Conservation (phyloP, 345 rosid species). For the Acer saccharum region DNA sequence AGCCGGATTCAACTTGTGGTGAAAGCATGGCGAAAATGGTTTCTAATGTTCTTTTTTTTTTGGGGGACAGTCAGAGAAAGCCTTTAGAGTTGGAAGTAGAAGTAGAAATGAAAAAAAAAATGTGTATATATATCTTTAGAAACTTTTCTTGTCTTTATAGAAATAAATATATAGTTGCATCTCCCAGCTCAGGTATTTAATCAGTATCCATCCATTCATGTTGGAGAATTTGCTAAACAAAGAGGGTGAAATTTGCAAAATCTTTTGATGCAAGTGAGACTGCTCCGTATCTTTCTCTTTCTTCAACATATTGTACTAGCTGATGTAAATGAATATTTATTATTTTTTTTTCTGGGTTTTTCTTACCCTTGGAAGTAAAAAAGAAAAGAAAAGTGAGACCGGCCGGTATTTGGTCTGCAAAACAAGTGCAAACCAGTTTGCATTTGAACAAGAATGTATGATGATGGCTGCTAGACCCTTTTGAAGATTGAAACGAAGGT, state of each 20-base stretch:
- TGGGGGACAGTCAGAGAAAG: slow-evolving; percentile 36
- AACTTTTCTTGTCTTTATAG: neutral
- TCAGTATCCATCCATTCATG: slow-evolving; percentile 16
- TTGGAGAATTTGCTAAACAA: neutral
- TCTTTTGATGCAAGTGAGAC: neutral
- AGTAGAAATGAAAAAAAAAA: slow-evolving; percentile 27
- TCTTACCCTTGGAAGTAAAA: no score
- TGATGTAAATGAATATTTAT: no score
- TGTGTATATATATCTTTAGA: slow-evolving; percentile 12
- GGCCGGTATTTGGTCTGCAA: no score
- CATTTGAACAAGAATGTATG: no score
- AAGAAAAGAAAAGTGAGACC: no score
- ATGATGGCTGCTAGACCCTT: no score
- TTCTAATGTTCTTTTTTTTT: slow-evolving; percentile 19
- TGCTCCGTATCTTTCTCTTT: no score
- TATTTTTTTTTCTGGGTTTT: no score
- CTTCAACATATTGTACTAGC: no score
- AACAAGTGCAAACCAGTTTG: no score
- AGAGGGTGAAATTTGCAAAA: neutral
- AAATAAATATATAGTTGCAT: neutral
- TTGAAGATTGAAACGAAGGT: no score
- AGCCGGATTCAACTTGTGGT: slow-evolving; percentile 4
- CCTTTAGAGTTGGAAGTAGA: slow-evolving; percentile 20
- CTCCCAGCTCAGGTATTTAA: neutral
- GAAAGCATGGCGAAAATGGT: slow-evolving; percentile 9